phyloP scores from a whole-genome alignment of 768 basidiomycete species.

The Calocera viscosa region DNA sequence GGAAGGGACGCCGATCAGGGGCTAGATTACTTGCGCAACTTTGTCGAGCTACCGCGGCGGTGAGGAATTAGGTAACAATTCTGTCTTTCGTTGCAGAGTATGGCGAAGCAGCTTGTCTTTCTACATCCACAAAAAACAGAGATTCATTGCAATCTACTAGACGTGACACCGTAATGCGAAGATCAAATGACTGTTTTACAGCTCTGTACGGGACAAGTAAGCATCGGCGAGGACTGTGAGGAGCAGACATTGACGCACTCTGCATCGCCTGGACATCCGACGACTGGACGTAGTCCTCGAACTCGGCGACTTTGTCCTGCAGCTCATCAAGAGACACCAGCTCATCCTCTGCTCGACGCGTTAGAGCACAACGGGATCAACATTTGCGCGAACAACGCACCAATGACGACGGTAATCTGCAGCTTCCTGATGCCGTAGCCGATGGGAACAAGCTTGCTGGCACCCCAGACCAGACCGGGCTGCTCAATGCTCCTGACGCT shows the following conservation, averaged over 20 bases:
- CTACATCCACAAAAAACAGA: background rate
- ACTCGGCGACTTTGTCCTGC: conserved; percentile 76
- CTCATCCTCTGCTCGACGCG: conserved; percentile 63
- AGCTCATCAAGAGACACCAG: conserved; percentile 85
- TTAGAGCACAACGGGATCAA: conserved; percentile 30
- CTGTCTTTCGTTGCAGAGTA: no score
- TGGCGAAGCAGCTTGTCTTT: no score
- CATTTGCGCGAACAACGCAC: conserved; percentile 32
- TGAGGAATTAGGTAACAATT: no score
- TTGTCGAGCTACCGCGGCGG: no score
- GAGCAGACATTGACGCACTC: conserved; percentile 37
- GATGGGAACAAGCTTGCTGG: conserved; percentile 80
- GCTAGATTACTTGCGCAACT: no score
- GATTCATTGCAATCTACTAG: background rate
- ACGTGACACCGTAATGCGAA: background rate
- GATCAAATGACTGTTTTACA: background rate
- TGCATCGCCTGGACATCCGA: conserved; percentile 89
- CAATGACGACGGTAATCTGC: conserved; percentile 49
- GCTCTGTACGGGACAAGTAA: background rate
- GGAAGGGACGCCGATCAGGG: no score
- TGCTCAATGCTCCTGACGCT: conserved; percentile 73
- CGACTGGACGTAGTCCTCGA: conserved; percentile 84
- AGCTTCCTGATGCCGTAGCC: conserved; percentile 93
- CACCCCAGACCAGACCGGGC: conserved; percentile 93
- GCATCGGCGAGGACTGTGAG: background rate